These are phyloP conservation scores for Saccharomycopsis microspora DNA, from an alignment of 805 yeast species.

Conservation along the genomic window DNA sequence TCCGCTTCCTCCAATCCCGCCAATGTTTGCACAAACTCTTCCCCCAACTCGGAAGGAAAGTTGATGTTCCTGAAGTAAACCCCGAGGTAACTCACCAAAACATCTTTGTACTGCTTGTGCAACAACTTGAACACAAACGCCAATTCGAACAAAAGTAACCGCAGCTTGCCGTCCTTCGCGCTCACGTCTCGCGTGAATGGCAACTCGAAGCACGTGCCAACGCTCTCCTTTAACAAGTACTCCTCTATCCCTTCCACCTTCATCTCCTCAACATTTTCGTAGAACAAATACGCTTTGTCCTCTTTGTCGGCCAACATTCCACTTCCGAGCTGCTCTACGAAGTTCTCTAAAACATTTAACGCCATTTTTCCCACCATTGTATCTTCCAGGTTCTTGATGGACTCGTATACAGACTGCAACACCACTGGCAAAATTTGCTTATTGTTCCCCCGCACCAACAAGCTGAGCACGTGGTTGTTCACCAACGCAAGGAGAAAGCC, in stretches of 20 bases:
- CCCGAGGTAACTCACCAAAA: constrained; percentile 41
- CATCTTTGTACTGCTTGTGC: constrained; percentile 35
- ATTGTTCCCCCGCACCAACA: constrained; percentile 62
- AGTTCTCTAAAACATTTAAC: constrained; percentile 53
- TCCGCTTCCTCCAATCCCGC: constrained; percentile 44
- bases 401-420: constrained; percentile 51
- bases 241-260: constrained; percentile 62
- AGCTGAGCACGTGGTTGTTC: constrained; percentile 68
- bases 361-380: constrained; percentile 58
- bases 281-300: constrained; percentile 27
- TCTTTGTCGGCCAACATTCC: constrained; percentile 54
- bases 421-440: constrained; percentile 46
- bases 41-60: constrained; percentile 46
- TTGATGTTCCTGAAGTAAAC: constrained; percentile 39
- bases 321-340: constrained; percentile 52
- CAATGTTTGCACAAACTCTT: constrained; percentile 51
- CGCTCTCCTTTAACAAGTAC: constrained; percentile 53
- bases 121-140: constrained; percentile 58
- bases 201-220: constrained; percentile 62
- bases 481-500: constrained; percentile 58
- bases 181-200: constrained; percentile 66
- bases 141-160: constrained; percentile 65
- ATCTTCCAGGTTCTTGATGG: constrained; percentile 36
- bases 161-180: constrained; percentile 67
- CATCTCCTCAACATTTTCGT: constrained; percentile 26